phyloP scores from a whole-genome alignment of 2,329 filamentous ascomycete genomes.

The Ophiosphaerella herpotricha region DNA sequence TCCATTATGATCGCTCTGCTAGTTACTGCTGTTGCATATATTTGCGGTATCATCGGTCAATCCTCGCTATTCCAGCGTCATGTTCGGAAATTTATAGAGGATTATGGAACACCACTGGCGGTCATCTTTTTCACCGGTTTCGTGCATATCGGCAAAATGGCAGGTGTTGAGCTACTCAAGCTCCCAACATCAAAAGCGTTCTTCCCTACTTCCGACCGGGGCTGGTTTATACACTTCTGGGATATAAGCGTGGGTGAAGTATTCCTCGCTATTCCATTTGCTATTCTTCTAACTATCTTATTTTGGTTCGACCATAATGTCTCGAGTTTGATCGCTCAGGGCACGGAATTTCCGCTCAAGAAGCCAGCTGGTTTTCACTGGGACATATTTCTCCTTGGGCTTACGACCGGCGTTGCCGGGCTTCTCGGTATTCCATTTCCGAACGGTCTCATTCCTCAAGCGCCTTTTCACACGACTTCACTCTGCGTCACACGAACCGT shows the following conservation, averaged over 20 bases:
- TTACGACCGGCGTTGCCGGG: slow-evolving; percentile 60
- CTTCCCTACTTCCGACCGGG: slow-evolving; percentile 72
- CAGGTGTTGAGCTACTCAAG: slow-evolving; percentile 67
- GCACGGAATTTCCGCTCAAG: slow-evolving; percentile 59
- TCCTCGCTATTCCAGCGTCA: slow-evolving; percentile 75
- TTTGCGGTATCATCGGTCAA: slow-evolving; percentile 71
- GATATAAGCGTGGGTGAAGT: slow-evolving; percentile 72
- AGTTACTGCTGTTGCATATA: slow-evolving; percentile 76
- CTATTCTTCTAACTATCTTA: slow-evolving; percentile 77
- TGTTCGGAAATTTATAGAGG: slow-evolving; percentile 81
- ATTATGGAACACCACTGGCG: slow-evolving; percentile 76
- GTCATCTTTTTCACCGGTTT: slow-evolving; percentile 86
- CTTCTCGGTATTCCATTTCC: slow-evolving; percentile 63
- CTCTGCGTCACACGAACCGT: slow-evolving; percentile 51
- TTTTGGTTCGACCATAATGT: slow-evolving; percentile 90
- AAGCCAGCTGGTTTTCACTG: slow-evolving; percentile 66
- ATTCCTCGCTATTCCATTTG: slow-evolving; percentile 87
- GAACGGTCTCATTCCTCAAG: slow-evolving; percentile 64
- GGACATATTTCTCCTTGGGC: slow-evolving; percentile 63
- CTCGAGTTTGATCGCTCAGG: slow-evolving; percentile 61
- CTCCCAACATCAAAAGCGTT: slow-evolving; percentile 80
- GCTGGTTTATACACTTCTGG: slow-evolving; percentile 84
- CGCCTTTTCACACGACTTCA: slow-evolving; percentile 63
- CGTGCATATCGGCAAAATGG: slow-evolving; percentile 83
- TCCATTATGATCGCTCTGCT: slow-evolving; percentile 77